Evolutionary conservation across 1,284 basidiomycete genomes (phyloP), one percentile per base, ranked within the genome.

Genomic region (Heterobasidion annosum): DNA sequence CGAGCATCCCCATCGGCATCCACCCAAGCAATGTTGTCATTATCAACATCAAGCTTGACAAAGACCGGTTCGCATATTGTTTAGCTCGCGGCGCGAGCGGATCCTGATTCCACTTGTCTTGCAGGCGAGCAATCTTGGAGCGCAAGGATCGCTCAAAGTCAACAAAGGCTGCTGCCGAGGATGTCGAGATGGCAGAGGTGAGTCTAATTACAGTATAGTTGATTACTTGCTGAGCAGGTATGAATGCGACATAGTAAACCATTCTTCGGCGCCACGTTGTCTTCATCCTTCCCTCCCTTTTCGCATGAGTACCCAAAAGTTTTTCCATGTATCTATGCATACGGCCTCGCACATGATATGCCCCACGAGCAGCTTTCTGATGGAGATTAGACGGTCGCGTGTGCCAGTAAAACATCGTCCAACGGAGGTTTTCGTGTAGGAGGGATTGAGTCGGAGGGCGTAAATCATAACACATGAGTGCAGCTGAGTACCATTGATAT

Each of bases 21-120:
- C 89, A 96, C 81, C 95, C 97, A 59, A 93, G 90, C 77, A 99
- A 98, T 73, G 93, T 98, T 57, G 92, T 98, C 64, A 94, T 99
- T 70, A 87, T 86, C 64, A 87, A 77, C 67, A 82, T 97, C 74
- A 97, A 97, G 74, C 75, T 93, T 58, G 90, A 93, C 75, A 91
- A 91, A 71, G 88, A 91, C 71, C 78, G 88, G 87, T 86, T 67
- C 32, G 35, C 33, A 35, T 50, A 7, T 8, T 4, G 1, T 9
- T 34, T 9, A 25, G 15, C 35, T 34, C n/a, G 16, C 40, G 12
- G 4, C 12, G n/a, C 35, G 7, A 25, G 46, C 9, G 8, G 50
- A 44, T 13, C 13, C 34, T 52, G 35, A 53, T 15, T 25, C 37
- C 40, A 34, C 34, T 53, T 34, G 51, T 43, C n/a, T 33, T 19